Percentiles rank a stretch among this genome's conserved stretches.
phyloP scores from a whole-genome alignment of 2,329 filamentous ascomycete species.

The Knoxdaviesia capensis region DNA sequence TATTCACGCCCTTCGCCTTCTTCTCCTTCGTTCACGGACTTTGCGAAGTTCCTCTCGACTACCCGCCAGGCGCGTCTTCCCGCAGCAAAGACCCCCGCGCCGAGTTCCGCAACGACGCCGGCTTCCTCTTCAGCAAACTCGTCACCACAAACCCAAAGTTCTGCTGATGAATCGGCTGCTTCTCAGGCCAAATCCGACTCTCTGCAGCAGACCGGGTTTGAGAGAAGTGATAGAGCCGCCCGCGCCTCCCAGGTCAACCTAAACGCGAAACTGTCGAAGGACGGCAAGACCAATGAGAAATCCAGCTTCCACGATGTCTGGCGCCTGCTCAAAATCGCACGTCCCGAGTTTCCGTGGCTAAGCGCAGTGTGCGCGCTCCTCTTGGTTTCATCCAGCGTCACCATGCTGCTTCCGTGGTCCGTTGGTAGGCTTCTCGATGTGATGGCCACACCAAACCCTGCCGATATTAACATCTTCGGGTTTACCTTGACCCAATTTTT shows the following conservation, averaged over 20 bases:
- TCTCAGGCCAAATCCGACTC: slow-evolving; percentile 12
- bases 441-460: slow-evolving; percentile 44
- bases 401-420: slow-evolving; percentile 91
- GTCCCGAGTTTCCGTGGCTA: slow-evolving; percentile 64
- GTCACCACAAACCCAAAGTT: slow-evolving; percentile 1
- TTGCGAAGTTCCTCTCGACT: too few relatives aligned
- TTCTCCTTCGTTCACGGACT: too few relatives aligned
- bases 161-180: too few relatives aligned
- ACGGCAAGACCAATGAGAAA: slow-evolving; percentile 37
- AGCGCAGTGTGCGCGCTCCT: slow-evolving; percentile 65
- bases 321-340: slow-evolving; percentile 75
- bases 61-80: too few relatives aligned
- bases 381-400: slow-evolving; percentile 75
- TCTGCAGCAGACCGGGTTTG: slow-evolving; percentile 23
- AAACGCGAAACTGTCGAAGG: slow-evolving; percentile 69
- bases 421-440: slow-evolving; percentile 92
- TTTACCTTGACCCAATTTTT: slow-evolving; percentile 80
- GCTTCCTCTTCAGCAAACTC: neutral
- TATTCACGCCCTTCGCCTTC: too few relatives aligned
- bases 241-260: slow-evolving; percentile 81
- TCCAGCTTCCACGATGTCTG: slow-evolving; percentile 59
- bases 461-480: slow-evolving; percentile 58
- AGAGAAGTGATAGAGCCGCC: slow-evolving; percentile 63
- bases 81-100: neutral
- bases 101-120: neutral